Conservation (phyloP, 768 basidiomycete species). For the Crucibulum laeve region DNA sequence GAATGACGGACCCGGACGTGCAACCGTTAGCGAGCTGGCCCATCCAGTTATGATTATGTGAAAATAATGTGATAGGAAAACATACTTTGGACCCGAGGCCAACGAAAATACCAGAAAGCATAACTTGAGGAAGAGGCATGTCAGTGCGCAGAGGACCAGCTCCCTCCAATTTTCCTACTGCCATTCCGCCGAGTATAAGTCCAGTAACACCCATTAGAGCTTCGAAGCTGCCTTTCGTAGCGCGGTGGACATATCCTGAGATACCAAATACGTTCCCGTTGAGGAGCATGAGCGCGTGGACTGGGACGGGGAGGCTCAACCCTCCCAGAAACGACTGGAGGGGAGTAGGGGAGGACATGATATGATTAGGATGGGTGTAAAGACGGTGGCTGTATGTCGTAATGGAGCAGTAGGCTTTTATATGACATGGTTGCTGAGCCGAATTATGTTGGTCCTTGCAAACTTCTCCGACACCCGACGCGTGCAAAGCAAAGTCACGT, state of each 20-base stretch:
- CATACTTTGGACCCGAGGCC: conserved; percentile 55
- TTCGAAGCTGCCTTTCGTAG: conserved; percentile 39
- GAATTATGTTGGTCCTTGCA: no score
- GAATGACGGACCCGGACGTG: conserved; percentile 51
- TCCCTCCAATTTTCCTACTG: conserved; percentile 36
- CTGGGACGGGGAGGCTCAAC: conserved; percentile 44
- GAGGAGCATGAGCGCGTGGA: conserved; percentile 46
- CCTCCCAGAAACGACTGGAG: conserved; percentile 55
- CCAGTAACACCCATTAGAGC: conserved; percentile 37
- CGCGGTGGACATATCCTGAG: conserved; percentile 55
- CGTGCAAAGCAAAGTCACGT: conserved; percentile 4
- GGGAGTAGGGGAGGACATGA: conserved; percentile 22
- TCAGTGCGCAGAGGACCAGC: conserved; percentile 20
- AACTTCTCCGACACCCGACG: background rate
- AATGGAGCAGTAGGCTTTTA: background rate
- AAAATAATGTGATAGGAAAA: conserved; percentile 3
- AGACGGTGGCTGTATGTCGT: background rate
- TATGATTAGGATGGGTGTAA: conserved; percentile 1
- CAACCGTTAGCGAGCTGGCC: conserved; percentile 55
- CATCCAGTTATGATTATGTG: conserved; percentile 2
- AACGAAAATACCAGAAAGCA: conserved; percentile 50
- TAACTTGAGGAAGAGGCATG: conserved; percentile 21
- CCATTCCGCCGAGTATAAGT: conserved; percentile 43
- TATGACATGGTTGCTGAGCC: background rate
- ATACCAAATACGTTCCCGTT: conserved; percentile 58